Evolutionary conservation across 1,284 basidiomycete species (phyloP).

Genomic region (Microbotryum scabiosae): DNA sequence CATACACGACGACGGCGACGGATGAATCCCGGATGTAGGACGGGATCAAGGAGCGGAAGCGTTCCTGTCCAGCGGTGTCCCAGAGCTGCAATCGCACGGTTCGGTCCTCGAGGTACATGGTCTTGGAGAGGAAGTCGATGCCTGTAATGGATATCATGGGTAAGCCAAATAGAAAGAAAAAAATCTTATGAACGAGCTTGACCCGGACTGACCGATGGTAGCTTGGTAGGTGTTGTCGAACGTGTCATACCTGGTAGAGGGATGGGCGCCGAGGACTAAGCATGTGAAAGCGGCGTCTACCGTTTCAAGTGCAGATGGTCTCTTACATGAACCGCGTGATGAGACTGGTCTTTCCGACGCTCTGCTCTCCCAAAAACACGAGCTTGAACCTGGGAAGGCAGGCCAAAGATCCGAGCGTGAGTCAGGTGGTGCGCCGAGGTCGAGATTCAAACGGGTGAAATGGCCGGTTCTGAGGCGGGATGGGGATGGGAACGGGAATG

Average conservation of each 20-base stretch:
- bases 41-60: conserved; percentile 94
- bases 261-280: not conserved
- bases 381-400: conserved; percentile 71
- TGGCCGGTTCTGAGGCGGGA: no score
- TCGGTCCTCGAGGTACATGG: conserved; percentile 98
- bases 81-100: conserved; percentile 95
- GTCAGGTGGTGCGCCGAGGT: no score
- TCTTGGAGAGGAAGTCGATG: conserved; percentile 99
- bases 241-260: conserved; percentile 84
- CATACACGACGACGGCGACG: conserved; percentile 96
- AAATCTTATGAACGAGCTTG: no score
- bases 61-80: conserved; percentile 98
- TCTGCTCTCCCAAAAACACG: conserved; percentile 60
- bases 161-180: no score
- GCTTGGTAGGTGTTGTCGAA: conserved; percentile 99
- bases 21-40: conserved; percentile 98
- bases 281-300: not conserved
- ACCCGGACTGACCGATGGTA: conserved; percentile 62
- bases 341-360: conserved; percentile 88
- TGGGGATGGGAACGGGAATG: not conserved
- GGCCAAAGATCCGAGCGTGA: no score
- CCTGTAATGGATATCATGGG: conserved; percentile 7
- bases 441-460: no score
- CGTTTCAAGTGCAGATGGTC: not conserved
- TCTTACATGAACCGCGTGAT: conserved; percentile 73